Evolutionary conservation across 208 protist genomes (phyloP), one percentile per base, ranked within the genome.

Genomic region (Ichthyophonus hoferi): DNA sequence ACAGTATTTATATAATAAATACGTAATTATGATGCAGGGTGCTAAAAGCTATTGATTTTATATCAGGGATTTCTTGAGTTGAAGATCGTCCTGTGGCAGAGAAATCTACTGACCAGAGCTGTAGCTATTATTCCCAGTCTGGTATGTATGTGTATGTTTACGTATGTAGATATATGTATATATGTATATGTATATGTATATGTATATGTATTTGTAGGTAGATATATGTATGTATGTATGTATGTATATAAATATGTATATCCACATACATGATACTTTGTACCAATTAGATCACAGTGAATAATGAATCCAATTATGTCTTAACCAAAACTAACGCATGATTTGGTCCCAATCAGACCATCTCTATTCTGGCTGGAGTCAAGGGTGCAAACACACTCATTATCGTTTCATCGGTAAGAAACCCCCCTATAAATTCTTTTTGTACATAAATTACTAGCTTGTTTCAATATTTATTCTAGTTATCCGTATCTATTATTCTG

Each of bases 11-110:
- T n/a, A n/a, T n/a, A n/a, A n/a, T n/a, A n/a, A n/a, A n/a, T n/a
- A n/a, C n/a, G n/a, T n/a, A n/a, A n/a, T n/a, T n/a, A n/a, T n/a
- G n/a, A n/a, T n/a, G n/a, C n/a, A n/a, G n/a, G n/a, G n/a, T n/a
- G n/a, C n/a, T n/a, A n/a, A n/a, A n/a, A n/a, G n/a, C n/a, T n/a
- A n/a, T n/a, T n/a, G n/a, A n/a, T n/a, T n/a, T n/a, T n/a, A n/a
- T n/a, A n/a, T n/a, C 50, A 67, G 38, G 94, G 92, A 82, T 93
- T 93, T 77, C 40, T 94, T 1, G 87, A 94, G 0, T 40, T 96
- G 12, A 91, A 94, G 42, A 89, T 96, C 1, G 58, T 79, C 0
- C 87, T 93, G 14, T 95, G 93, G 93, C 88, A 89, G 34, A 83
- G 92, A 50, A 88, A 89, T n/a, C 14, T 93, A 12, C 40, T 94